phyloP scores from a whole-genome alignment of 1,139 yeast species.

The Chernovozyma sophiae-reginae region DNA sequence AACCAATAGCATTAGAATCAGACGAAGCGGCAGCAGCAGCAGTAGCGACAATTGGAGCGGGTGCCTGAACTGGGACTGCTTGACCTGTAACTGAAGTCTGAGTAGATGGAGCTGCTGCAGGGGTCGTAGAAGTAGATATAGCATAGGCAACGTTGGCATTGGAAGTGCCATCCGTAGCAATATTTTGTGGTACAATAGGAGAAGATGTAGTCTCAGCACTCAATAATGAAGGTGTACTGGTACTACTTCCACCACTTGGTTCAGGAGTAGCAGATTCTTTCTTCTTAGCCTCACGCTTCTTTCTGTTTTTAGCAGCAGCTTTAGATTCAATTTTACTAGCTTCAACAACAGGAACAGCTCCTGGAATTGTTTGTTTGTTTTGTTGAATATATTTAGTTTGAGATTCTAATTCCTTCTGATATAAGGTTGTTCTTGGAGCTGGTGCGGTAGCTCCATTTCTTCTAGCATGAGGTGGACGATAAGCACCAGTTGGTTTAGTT shows the following conservation, averaged over 20 bases:
- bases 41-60: conserved; percentile 15
- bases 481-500: conserved; percentile 74
- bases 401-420: conserved; percentile 47
- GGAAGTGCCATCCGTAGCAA: conserved; percentile 19
- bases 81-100: conserved; percentile 18
- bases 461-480: conserved; percentile 95
- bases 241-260: too few relatives aligned
- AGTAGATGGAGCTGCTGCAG: conserved; percentile 12
- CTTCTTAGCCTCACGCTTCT: conserved; percentile 71
- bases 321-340: conserved; percentile 46
- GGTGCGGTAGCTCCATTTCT: conserved; percentile 31
- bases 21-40: conserved; percentile 19
- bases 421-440: conserved; percentile 45
- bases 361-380: conserved; percentile 7
- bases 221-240: conserved; percentile 13
- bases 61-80: conserved; percentile 22
- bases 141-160: too few relatives aligned
- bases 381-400: conserved; percentile 16
- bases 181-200: conserved; percentile 13
- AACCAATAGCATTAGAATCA: conserved; percentile 17
- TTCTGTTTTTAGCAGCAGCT: conserved; percentile 70
- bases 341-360: conserved; percentile 33
- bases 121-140: too few relatives aligned
- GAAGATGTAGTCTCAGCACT: conserved; percentile 20
- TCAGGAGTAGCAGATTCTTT: conserved; percentile 19